These are phyloP conservation scores for Ephemerocybe angulata DNA, from an alignment of 768 basidiomycete genomes.

Conservation along the genomic window DNA sequence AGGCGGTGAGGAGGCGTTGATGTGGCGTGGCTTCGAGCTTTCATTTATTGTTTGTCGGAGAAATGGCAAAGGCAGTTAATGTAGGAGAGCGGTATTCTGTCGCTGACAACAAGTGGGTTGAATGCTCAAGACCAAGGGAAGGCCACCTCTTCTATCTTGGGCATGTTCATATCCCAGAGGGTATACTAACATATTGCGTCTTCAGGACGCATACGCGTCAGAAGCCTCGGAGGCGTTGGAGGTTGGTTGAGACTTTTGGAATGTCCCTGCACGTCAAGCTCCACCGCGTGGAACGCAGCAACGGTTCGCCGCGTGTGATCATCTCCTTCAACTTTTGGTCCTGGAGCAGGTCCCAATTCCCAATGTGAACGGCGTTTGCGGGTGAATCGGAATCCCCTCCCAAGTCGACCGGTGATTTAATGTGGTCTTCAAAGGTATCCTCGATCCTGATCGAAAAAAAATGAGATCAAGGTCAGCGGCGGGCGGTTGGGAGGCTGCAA, in stretches of 20 bases:
- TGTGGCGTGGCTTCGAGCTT: too few relatives aligned
- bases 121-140: too few relatives aligned
- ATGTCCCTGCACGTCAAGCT: slow-evolving; percentile 89
- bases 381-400: not conserved
- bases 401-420: slow-evolving; percentile 18
- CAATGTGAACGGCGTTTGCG: slow-evolving; percentile 31
- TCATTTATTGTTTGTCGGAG: too few relatives aligned
- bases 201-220: not conserved
- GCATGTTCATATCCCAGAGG: too few relatives aligned
- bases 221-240: not conserved
- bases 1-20: too few relatives aligned
- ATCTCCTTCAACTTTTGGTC: slow-evolving; percentile 35
- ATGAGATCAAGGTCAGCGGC: slow-evolving; percentile 1
- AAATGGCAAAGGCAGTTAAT: too few relatives aligned
- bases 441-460: slow-evolving; percentile 48
- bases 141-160: too few relatives aligned
- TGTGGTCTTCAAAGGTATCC: slow-evolving; percentile 47
- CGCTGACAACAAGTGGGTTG: too few relatives aligned
- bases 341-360: slow-evolving; percentile 55
- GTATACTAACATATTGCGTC: not conserved
- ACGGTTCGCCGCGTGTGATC: slow-evolving; percentile 44
- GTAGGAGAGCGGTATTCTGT: not conserved
- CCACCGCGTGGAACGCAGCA: slow-evolving; percentile 60
- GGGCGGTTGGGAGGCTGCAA: too few relatives aligned
- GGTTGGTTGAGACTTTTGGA: slow-evolving; percentile 39